Evolutionary conservation across 2,329 filamentous ascomycete genomes (phyloP), one percentile per base, ranked within the genome.

Genomic region (Scedosporium aurantiacum): DNA sequence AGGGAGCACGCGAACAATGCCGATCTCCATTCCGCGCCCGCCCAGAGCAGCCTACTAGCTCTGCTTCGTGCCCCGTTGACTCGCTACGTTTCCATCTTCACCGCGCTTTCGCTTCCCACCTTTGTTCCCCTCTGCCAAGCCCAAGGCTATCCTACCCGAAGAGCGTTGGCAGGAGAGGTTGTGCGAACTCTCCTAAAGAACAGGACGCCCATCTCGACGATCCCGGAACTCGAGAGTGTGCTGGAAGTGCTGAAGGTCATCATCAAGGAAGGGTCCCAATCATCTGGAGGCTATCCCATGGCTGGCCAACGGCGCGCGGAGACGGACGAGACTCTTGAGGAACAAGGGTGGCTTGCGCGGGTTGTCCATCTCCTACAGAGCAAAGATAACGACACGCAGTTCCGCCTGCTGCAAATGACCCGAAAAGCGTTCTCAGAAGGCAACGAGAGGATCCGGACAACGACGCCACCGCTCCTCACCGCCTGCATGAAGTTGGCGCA

Each of bases 281-380:
- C 87, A 60, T 85, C 90, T n/a, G 82, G 85, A 56, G 90, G 90
- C 32, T 97, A 97, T 68, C 87, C 92, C 0, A 90, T 90, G 3
- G 85, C 88, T 45, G 84, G 88, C 5, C 89, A 93, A 69, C 82
- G 90, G 65, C 86, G 91, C 64, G 83, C 78, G 0, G 95, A 99
- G 77, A 97, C 94, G 0, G 94, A 99, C 64, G 95, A 99, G 76
- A 97, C 93, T 0, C 86, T 97, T 69, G 93, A 99, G 74, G 94
- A 99, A 75, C 94, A 99, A 78, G 94, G 94, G 59, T 97, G 91
- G 91, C 80, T 99, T 60, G 94, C 94, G 41, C 84, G 94, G 67
- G 87, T 99, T 70, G 86, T 97, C 18, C 94, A 99, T 75, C 79
- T 97, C 61, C 84, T 99, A 60, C 81, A 90, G 62, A 89, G 85